phyloP scores from a whole-genome alignment of 352 stramenopile species.

The Phytophthora sp. region DNA sequence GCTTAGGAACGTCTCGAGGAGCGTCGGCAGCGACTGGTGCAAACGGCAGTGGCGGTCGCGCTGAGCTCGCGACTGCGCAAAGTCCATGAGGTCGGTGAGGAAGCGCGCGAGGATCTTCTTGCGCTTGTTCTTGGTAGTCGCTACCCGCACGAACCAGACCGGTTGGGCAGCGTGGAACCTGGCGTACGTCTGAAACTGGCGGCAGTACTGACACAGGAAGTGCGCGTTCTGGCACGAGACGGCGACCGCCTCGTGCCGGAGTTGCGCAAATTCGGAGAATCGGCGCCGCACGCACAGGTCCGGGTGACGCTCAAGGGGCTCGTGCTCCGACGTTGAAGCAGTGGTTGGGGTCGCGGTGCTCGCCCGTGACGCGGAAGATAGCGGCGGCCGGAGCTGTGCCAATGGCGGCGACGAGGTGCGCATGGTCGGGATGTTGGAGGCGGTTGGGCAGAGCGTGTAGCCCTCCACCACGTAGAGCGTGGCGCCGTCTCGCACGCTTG shows the following conservation, averaged over 20 bases:
- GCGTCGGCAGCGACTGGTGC: slow-evolving; percentile 34
- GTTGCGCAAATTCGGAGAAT: slow-evolving; percentile 37
- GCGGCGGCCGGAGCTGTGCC: not conserved
- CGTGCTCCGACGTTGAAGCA: slow-evolving; percentile 19
- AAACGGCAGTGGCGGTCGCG: slow-evolving; percentile 36
- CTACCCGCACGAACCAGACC: slow-evolving; percentile 40
- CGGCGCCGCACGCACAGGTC: slow-evolving; percentile 31
- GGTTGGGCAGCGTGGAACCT: slow-evolving; percentile 52
- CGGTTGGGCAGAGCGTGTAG: slow-evolving; percentile 25
- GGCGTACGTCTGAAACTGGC: slow-evolving; percentile 48
- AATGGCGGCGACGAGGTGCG: not conserved
- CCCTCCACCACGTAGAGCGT: slow-evolving; percentile 50
- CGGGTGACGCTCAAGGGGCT: slow-evolving; percentile 13
- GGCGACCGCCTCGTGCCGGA: slow-evolving; percentile 34
- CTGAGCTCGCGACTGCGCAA: slow-evolving; percentile 35
- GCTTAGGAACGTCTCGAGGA: slow-evolving; percentile 45
- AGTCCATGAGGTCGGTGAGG: slow-evolving; percentile 44
- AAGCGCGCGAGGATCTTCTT: slow-evolving; percentile 53
- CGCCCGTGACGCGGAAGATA: slow-evolving; percentile 2
- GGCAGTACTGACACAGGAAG: slow-evolving; percentile 59
- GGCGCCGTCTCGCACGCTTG: slow-evolving; percentile 29
- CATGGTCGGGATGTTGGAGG: slow-evolving; percentile 38
- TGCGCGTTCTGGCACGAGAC: slow-evolving; percentile 46
- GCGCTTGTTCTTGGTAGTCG: slow-evolving; percentile 38
- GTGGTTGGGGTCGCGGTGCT: slow-evolving; percentile 12